Conservation (phyloP, 768 basidiomycete genomes). For the Strobilomyces confusus region DNA sequence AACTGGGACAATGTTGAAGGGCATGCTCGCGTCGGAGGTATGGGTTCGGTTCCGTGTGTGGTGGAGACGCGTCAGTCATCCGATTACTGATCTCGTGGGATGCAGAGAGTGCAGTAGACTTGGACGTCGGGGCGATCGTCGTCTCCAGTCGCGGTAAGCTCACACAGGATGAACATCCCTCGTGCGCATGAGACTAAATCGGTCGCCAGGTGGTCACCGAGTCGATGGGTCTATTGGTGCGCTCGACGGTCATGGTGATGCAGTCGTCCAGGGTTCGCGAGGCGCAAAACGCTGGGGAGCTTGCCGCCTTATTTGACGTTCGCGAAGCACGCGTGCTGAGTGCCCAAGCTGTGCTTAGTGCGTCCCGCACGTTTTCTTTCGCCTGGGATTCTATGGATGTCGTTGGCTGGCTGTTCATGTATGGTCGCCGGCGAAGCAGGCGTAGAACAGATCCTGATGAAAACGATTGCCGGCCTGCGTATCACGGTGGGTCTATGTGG, state of each 20-base stretch:
- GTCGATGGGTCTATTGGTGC: slow-evolving; percentile 77
- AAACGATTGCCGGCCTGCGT: slow-evolving; percentile 40
- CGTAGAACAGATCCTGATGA: slow-evolving; percentile 45
- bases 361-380: slow-evolving; percentile 7
- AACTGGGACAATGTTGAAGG: slow-evolving; percentile 53
- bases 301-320: slow-evolving; percentile 68
- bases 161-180: background rate
- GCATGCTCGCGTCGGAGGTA: slow-evolving; percentile 31
- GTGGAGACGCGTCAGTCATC: background rate
- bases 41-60: background rate
- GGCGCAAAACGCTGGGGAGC: slow-evolving; percentile 54
- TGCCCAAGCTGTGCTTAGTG: slow-evolving; percentile 47
- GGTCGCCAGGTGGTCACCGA: slow-evolving; percentile 59
- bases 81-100: slow-evolving; percentile 27
- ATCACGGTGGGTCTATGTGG: slow-evolving; percentile 43
- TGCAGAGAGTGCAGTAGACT: slow-evolving; percentile 56
- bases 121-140: slow-evolving; percentile 66
- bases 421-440: slow-evolving; percentile 49
- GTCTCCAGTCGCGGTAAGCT: slow-evolving; percentile 74
- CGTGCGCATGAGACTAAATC: background rate
- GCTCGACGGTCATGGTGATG: slow-evolving; percentile 63
- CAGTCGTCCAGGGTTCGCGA: slow-evolving; percentile 53
- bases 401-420: slow-evolving; percentile 45
- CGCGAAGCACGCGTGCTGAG: slow-evolving; percentile 56
- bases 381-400: background rate